Conservation (phyloP, 352 stramenopile species). For the Phytophthora fragariaefolia region DNA sequence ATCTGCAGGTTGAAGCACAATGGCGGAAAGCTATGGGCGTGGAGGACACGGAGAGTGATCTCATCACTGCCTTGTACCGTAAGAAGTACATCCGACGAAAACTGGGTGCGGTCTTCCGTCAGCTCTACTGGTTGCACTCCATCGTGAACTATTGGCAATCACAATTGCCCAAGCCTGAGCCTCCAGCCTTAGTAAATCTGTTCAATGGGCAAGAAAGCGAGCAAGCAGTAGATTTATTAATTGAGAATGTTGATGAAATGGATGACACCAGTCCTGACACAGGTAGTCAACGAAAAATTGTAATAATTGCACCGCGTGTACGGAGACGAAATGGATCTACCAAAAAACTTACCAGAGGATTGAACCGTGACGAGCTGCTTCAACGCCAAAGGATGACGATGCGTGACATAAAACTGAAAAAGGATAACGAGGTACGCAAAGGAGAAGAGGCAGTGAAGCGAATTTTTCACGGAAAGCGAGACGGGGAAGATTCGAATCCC, state of each 20-base stretch:
- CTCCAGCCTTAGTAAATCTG: neutral
- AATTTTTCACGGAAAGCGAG: constrained; percentile 33
- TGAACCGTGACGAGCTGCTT: constrained; percentile 39
- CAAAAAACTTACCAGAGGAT: constrained; percentile 17
- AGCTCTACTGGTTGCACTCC: constrained; percentile 35
- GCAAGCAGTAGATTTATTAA: neutral
- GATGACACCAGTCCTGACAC: neutral
- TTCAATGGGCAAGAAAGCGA: constrained; percentile 6
- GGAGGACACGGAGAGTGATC: constrained; percentile 54
- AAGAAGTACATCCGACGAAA: constrained; percentile 64
- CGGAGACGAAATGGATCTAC: constrained; percentile 2
- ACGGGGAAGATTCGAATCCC: constrained; percentile 46
- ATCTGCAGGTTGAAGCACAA: constrained; percentile 71
- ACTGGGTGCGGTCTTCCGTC: constrained; percentile 41
- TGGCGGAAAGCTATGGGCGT: constrained; percentile 73
- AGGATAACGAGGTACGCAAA: constrained; percentile 50
- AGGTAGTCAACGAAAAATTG: constrained; percentile 10
- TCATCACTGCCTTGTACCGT: constrained; percentile 66
- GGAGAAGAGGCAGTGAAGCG: constrained; percentile 42
- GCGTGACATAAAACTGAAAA: constrained; percentile 52
- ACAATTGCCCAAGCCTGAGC: constrained; percentile 29
- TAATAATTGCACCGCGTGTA: constrained; percentile 26
- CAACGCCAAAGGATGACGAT: constrained; percentile 50
- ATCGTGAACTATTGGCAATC: constrained; percentile 47
- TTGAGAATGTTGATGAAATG: constrained; percentile 6